phyloP scores from a whole-genome alignment of 2,329 filamentous ascomycete species.

The Monosporascus sp. region DNA sequence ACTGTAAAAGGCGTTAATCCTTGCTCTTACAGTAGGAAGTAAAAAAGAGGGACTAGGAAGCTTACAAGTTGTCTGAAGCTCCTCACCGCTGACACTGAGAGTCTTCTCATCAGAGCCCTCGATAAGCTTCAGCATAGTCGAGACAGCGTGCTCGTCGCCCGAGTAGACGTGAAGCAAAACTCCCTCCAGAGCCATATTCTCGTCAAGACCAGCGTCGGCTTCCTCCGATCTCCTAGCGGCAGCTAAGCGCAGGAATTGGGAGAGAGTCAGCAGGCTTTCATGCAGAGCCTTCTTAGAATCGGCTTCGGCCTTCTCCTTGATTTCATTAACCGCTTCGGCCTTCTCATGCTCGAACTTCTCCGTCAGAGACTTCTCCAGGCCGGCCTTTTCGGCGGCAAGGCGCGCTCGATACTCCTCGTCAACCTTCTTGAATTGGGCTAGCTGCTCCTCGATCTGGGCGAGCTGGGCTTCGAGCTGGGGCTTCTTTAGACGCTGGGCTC shows the following conservation, averaged over 20 bases:
- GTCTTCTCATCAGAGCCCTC: constrained; percentile 65
- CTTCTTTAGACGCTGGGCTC: constrained; percentile 72
- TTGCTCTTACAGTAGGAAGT: constrained; percentile 2
- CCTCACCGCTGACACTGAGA: constrained; percentile 57
- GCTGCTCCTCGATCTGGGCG: constrained; percentile 66
- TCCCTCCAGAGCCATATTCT: constrained; percentile 77
- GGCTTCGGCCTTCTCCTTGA: constrained; percentile 49
- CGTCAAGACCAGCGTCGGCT: constrained; percentile 57
- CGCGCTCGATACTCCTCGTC: constrained; percentile 65
- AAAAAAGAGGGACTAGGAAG: constrained; percentile 8
- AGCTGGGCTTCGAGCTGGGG: constrained; percentile 65
- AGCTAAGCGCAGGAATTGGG: constrained; percentile 75
- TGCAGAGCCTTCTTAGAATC: constrained; percentile 53
- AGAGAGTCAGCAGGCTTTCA: constrained; percentile 63
- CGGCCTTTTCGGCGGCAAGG: constrained; percentile 52
- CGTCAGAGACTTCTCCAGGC: constrained; percentile 51
- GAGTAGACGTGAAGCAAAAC: constrained; percentile 73
- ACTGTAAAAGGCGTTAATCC: constrained; percentile 34
- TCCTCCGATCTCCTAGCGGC: constrained; percentile 71
- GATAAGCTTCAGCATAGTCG: constrained; percentile 71
- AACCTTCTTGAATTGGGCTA: constrained; percentile 68
- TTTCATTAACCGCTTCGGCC: constrained; percentile 46
- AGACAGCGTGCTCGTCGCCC: constrained; percentile 69
- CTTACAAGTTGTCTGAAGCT: constrained; percentile 68
- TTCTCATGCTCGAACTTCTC: constrained; percentile 51